These are phyloP conservation scores for Saturnispora besseyi DNA, from an alignment of 805 yeast genomes.

Conservation along the genomic window DNA sequence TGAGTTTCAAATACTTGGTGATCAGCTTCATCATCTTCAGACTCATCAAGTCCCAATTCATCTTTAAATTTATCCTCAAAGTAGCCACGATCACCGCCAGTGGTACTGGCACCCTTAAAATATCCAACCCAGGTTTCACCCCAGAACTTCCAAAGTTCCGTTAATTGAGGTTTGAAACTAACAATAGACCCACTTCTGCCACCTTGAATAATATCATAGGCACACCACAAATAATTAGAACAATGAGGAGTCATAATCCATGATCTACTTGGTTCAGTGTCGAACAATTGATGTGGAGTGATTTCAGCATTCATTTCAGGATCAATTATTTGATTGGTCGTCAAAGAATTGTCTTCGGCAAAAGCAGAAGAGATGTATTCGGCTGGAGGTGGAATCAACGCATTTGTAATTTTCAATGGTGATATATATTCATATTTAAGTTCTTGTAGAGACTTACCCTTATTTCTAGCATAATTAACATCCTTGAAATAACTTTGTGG, in stretches of 20 bases:
- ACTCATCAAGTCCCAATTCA: conserved; percentile 23
- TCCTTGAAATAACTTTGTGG: conserved; percentile 32
- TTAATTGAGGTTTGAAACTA: conserved; percentile 25
- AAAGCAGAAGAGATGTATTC: conserved; percentile 21
- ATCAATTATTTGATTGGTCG: conserved; percentile 7
- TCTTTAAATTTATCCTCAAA: conserved; percentile 27
- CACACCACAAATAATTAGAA: conserved; percentile 52
- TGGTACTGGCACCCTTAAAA: conserved; percentile 20
- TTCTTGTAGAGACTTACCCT: conserved; percentile 21
- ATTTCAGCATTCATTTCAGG: conserved; percentile 8
- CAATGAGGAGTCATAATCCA: conserved; percentile 51
- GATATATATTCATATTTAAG: conserved; percentile 30
- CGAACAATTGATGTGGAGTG: conserved; percentile 6
- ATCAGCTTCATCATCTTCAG: conserved; percentile 9
- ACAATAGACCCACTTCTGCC: conserved; percentile 40
- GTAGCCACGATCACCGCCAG: conserved; percentile 21
- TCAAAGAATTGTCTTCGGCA: conserved; percentile 1
- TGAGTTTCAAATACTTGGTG: not conserved
- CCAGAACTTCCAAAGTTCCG: conserved; percentile 31
- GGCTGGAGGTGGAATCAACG: conserved; percentile 46
- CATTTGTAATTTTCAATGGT: conserved; percentile 36
- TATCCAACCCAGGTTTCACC: conserved; percentile 48
- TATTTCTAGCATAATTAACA: conserved; percentile 25
- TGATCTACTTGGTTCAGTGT: conserved; percentile 40
- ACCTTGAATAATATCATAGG: conserved; percentile 48